Evolutionary conservation across 257 asterid species (phyloP).

Genomic region (Paraleonurus japonicus): DNA sequence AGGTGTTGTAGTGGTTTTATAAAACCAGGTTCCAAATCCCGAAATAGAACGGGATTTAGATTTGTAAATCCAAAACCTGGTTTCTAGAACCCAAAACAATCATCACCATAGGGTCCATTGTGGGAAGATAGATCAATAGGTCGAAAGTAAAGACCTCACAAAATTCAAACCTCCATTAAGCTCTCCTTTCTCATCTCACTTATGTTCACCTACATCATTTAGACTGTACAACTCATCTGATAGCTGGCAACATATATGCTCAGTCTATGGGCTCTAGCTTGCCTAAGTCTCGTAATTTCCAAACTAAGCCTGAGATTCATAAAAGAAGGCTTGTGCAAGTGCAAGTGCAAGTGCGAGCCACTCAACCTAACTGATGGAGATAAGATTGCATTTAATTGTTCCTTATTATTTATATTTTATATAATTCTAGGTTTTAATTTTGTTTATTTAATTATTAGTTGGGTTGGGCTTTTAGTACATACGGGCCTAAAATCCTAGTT

Average conservation of each 20-base stretch:
- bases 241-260: neutral
- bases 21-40: no score
- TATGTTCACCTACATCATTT: neutral
- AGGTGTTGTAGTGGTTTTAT: no score
- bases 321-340: neutral
- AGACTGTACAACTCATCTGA: neutral
- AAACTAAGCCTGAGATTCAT: slow-evolving; percentile 5
- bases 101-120: neutral
- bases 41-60: no score
- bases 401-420: no score
- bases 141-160: neutral
- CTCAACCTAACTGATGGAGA: no score
- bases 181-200: slow-evolving; percentile 4
- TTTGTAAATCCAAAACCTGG: no score
- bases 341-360: slow-evolving; percentile 8
- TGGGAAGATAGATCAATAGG: slow-evolving; percentile 8
- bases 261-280: neutral
- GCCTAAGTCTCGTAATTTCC: neutral
- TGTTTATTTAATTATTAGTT: no score
- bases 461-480: no score
- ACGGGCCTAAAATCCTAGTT: no score
- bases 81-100: no score
- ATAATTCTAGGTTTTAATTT: no score
- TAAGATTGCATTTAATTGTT: no score
- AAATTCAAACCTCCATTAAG: neutral